These are phyloP conservation scores for Exophiala phaeomuriformis DNA, from an alignment of 2,329 filamentous ascomycete species.

Conservation along the genomic window DNA sequence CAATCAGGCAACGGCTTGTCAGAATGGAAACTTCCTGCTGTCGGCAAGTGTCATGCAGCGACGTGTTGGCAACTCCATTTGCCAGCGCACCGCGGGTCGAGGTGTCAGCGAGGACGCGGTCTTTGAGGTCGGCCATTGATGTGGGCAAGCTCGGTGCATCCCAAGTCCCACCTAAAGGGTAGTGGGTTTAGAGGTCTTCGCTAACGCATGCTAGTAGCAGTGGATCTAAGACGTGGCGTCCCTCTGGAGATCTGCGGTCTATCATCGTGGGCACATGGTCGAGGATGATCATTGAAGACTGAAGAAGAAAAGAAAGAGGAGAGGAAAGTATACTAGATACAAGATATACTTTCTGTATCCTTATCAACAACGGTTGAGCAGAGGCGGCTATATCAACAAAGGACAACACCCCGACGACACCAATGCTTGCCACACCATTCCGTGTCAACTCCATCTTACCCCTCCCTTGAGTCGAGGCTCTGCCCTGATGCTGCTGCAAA, in stretches of 20 bases:
- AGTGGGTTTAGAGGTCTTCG: no score
- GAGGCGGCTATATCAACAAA: neutral
- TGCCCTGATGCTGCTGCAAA: neutral
- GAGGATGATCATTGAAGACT: no score
- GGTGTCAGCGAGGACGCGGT: neutral
- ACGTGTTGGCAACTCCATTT: constrained; percentile 2
- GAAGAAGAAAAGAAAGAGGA: no score
- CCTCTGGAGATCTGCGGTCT: no score
- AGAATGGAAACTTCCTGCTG: neutral
- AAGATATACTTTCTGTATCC: no score
- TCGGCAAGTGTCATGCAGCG: neutral
- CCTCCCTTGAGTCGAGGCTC: neutral
- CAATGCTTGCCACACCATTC: neutral
- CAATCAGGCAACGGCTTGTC: neutral
- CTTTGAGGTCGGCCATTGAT: neutral
- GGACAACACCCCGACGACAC: neutral
- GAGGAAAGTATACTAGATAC: no score
- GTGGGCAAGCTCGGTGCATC: neutral
- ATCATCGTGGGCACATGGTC: no score
- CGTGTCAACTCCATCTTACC: neutral
- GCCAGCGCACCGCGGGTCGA: constrained; percentile 2
- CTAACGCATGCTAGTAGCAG: no score
- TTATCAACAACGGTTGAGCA: no score
- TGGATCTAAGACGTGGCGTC: no score
- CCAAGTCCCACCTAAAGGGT: neutral